Evolutionary conservation across 441 rosid genomes (phyloP).

Genomic region (Syzygium malaccense): DNA sequence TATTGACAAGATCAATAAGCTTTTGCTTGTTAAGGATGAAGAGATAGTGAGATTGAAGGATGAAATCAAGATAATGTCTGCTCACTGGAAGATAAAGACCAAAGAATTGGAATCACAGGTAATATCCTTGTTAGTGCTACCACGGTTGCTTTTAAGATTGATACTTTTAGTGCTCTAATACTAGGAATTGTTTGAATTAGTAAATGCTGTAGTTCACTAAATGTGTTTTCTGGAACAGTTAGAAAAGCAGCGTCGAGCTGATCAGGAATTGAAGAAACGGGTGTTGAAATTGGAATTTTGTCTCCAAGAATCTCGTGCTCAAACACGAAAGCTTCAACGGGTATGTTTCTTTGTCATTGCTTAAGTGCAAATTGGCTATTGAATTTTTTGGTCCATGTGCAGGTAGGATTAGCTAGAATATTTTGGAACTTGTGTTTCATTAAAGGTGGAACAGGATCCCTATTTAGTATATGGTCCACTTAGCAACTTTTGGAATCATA

Average conservation of each 20-base stretch:
- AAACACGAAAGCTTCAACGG: constrained; percentile 87
- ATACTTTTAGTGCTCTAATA: background rate
- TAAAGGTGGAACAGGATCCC: background rate
- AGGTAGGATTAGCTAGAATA: background rate
- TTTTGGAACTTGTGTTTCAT: background rate
- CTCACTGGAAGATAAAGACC: constrained; percentile 85
- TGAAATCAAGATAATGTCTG: constrained; percentile 72
- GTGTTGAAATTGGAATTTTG: constrained; percentile 88
- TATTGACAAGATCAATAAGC: constrained; percentile 52
- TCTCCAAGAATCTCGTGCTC: constrained; percentile 89
- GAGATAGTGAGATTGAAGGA: constrained; percentile 70
- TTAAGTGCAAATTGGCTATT: background rate
- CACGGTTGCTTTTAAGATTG: background rate
- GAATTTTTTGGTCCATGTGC: background rate
- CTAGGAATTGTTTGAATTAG: background rate
- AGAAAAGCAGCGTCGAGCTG: constrained; percentile 78
- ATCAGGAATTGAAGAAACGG: constrained; percentile 85
- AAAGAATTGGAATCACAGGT: constrained; percentile 91
- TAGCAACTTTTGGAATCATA: background rate
- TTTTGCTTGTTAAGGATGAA: constrained; percentile 58
- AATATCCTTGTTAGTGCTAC: background rate
- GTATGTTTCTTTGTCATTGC: constrained; percentile 19
- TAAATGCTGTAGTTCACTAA: background rate
- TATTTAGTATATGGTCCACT: background rate
- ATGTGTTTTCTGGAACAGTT: constrained; percentile 38